Conservation (phyloP, 2,329 filamentous ascomycete genomes). For the Sphaerostilbella broomeana region DNA sequence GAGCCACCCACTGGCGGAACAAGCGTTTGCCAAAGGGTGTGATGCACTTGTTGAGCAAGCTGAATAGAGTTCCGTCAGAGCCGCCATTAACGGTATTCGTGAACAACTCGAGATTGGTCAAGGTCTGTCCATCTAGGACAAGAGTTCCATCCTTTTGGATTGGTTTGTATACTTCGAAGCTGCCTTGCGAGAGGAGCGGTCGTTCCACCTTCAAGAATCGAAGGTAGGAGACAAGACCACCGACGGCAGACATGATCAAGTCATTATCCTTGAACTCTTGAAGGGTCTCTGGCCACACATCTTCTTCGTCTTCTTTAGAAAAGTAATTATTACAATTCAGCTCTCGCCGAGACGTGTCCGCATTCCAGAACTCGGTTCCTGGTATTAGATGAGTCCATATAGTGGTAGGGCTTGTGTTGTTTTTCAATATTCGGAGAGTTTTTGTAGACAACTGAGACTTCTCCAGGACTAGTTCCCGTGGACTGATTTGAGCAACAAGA, state of each 20-base stretch:
- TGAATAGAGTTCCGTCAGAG: slow-evolving; percentile 79
- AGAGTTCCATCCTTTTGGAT: slow-evolving; percentile 86
- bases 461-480: slow-evolving; percentile 82
- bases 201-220: slow-evolving; percentile 81
- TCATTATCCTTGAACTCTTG: slow-evolving; percentile 70
- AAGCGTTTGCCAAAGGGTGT: slow-evolving; percentile 96
- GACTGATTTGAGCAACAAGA: slow-evolving; percentile 84
- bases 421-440: slow-evolving; percentile 87
- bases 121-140: slow-evolving; percentile 87
- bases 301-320: slow-evolving; percentile 47
- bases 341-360: slow-evolving; percentile 74
- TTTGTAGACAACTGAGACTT: slow-evolving; percentile 84
- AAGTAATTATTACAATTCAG: slow-evolving; percentile 79
- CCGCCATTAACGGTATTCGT: slow-evolving; percentile 86
- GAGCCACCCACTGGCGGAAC: slow-evolving; percentile 95
- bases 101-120: slow-evolving; percentile 98
- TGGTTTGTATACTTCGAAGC: slow-evolving; percentile 86
- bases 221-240: slow-evolving; percentile 82
- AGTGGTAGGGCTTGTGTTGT: slow-evolving; percentile 85
- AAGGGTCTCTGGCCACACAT: slow-evolving; percentile 69
- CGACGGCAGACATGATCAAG: slow-evolving; percentile 81
- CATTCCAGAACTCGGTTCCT: slow-evolving; percentile 83
- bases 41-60: slow-evolving; percentile 84
- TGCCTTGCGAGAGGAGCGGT: slow-evolving; percentile 79
- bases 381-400: slow-evolving; percentile 94